Evolutionary conservation across 2,329 filamentous ascomycete species (phyloP).

Genomic region (Fusarium tupiense): DNA sequence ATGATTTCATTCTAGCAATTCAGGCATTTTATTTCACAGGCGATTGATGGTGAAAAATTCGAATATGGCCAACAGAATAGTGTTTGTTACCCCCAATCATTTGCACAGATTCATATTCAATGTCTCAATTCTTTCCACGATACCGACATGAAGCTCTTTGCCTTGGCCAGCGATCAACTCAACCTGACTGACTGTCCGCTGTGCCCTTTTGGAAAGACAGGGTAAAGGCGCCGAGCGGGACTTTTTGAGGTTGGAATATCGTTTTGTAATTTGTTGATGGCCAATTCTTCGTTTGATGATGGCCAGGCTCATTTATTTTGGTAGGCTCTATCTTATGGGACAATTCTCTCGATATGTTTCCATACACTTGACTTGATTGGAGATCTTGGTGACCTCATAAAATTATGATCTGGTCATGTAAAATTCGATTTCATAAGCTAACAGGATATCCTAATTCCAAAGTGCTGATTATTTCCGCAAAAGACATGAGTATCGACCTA

Average conservation of each 20-base stretch:
- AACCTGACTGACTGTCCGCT: not conserved
- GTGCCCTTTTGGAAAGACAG: not conserved
- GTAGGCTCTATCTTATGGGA: too few species aligned
- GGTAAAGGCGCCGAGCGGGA: not conserved
- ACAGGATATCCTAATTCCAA: not conserved
- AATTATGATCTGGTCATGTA: not conserved
- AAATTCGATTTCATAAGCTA: not conserved
- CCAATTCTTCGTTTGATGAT: fast-evolving
- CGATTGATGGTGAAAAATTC: not conserved
- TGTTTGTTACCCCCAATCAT: not conserved
- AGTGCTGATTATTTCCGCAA: fast-evolving
- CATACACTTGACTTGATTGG: too few species aligned
- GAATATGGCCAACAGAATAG: not conserved
- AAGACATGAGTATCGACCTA: too few species aligned
- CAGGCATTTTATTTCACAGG: not conserved
- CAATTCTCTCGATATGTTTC: too few species aligned
- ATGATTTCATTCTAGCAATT: not conserved
- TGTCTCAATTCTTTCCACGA: not conserved
- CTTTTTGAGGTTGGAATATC: too few species aligned
- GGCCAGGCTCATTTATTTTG: not conserved
- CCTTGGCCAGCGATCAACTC: not conserved
- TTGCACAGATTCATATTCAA: not conserved
- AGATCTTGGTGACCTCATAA: fast-evolving
- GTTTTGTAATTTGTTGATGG: not conserved
- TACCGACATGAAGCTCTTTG: not conserved